Evolutionary conservation across 495 filamentous ascomycete genomes (phyloP), one percentile per base, ranked within the genome.

Genomic region (Hyaloscypha bicolor): DNA sequence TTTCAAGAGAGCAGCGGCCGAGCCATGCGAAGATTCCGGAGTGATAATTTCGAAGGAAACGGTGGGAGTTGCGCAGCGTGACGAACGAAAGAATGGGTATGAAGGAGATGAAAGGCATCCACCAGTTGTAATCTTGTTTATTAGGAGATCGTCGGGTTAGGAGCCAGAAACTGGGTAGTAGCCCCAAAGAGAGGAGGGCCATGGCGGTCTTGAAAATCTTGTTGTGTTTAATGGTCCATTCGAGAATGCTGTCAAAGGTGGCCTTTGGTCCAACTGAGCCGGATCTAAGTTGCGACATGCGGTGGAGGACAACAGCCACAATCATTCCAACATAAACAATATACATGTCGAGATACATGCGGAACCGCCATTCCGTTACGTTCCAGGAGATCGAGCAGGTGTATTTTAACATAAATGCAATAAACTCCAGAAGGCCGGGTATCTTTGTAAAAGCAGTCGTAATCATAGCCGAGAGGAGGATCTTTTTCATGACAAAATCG

Each of bases 1-100:
- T 84, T 68, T 88, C 88, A 6, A 89, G 76, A 6, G 85, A 85
- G 45, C 77, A 78, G 9, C 77, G 77, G 11, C 87, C 88, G 0
- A 89, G 70, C 78, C 81, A 85, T 6, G 84, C 78, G 59, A 87
- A 87, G 25, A 76, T 62, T 0, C 53, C 53, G 6, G 81, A 83
- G 67, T 85, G 75, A 55, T 73, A 69, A 25, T 77, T 79, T 33
- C 83, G 75, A 14, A 83, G 64, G 21, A 68, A 48, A 3, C 69
- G 67, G 57, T 76, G 79, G 1, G 77, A 73, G 70, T 87, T 89
- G 22, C 86, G 79, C 9, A 90, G 71, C 16, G 79, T 72, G 45
- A 85, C 71, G 62, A 81, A 83, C 16, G 80, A 72, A 6, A 88
- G 67, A 62, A 89, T 78, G 8, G 86, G 85, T 51, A 87, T 69